phyloP scores from a whole-genome alignment of 1,139 yeast species.

The Arxiozyma slooffiae region DNA sequence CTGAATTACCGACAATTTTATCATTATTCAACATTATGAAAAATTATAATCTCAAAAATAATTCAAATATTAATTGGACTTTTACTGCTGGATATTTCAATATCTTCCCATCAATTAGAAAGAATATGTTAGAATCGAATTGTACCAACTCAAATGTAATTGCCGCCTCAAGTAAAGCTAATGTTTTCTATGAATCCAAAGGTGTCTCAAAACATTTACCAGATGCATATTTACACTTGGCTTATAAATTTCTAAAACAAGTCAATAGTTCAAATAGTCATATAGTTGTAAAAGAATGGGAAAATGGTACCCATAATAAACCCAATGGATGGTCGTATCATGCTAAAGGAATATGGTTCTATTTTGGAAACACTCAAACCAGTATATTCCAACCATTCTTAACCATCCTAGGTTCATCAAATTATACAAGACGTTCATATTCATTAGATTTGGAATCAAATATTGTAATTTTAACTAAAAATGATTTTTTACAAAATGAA shows the following conservation, averaged over 20 bases:
- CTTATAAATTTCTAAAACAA: conserved; percentile 56
- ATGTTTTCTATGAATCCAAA: conserved; percentile 77
- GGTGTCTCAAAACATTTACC: conserved; percentile 83
- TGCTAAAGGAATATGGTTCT: conserved; percentile 94
- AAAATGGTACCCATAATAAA: conserved; percentile 70
- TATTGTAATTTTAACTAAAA: conserved; percentile 66
- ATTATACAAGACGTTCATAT: conserved; percentile 86
- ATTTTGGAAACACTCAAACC: conserved; percentile 33
- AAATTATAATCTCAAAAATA: background rate
- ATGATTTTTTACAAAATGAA: conserved; percentile 43
- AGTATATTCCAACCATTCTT: conserved; percentile 49
- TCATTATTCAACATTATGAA: conserved; percentile 51
- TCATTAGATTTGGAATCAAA: conserved; percentile 81
- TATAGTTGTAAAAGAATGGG: conserved; percentile 72
- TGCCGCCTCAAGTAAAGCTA: conserved; percentile 87
- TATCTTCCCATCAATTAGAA: conserved; percentile 66
- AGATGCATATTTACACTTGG: conserved; percentile 72
- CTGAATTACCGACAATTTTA: conserved; percentile 67
- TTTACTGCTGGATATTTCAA: conserved; percentile 97
- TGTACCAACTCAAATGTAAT: conserved; percentile 56
- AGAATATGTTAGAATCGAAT: conserved; percentile 47
- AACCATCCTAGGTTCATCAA: conserved; percentile 84
- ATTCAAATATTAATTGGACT: conserved; percentile 50
- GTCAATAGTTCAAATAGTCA: conserved; percentile 40
- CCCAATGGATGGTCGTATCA: conserved; percentile 94